A percentile compares a stretch with the other conserved stretches of the same genome.
Evolutionary conservation across 208 protist species (phyloP).

Genomic region (Crithidia acanthocephali): DNA sequence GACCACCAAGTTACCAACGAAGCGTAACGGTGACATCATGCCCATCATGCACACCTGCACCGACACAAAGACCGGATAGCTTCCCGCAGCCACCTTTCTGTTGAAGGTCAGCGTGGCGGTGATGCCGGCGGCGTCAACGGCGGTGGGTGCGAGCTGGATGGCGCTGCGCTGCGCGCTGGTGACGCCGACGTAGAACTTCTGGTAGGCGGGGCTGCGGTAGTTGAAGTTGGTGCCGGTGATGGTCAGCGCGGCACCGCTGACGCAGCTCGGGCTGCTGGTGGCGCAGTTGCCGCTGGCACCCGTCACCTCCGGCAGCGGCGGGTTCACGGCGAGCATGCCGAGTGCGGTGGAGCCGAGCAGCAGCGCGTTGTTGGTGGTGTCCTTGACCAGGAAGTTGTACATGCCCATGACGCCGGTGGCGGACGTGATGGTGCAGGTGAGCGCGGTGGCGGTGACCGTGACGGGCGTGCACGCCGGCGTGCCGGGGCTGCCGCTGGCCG

Average conservation of each 20-base stretch:
- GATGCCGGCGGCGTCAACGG: conserved; percentile 13
- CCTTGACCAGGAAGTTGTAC: conserved; percentile 39
- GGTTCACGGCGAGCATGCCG: conserved; percentile 29
- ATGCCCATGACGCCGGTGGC: conserved; percentile 37
- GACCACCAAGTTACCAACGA: conserved; percentile 14
- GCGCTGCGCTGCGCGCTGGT: conserved; percentile 24
- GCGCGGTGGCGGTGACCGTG: conserved; percentile 16
- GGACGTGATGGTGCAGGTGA: conserved; percentile 34
- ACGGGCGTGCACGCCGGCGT: conserved; percentile 13
- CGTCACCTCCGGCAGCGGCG: conserved; percentile 33
- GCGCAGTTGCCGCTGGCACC: conserved; percentile 35
- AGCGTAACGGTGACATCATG: conserved; percentile 34
- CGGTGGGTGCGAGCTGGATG: conserved; percentile 28
- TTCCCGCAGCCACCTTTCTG: conserved; percentile 3
- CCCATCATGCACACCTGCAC: conserved; percentile 33
- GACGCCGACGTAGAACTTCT: conserved; percentile 36
- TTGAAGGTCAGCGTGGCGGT: conserved; percentile 25
- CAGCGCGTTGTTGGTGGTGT: conserved; percentile 20
- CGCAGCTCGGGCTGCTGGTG: conserved; percentile 31
- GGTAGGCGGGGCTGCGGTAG: conserved; percentile 22
- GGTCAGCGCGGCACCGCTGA: conserved; percentile 24
- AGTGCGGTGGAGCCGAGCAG: conserved; percentile 32
- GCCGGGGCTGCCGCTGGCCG: conserved; percentile 7
- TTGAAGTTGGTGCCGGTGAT: conserved; percentile 42
- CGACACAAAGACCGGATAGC: conserved; percentile 34